Evolutionary conservation across 1,139 yeast genomes (phyloP).

Genomic region (Candida tetrigidarum): DNA sequence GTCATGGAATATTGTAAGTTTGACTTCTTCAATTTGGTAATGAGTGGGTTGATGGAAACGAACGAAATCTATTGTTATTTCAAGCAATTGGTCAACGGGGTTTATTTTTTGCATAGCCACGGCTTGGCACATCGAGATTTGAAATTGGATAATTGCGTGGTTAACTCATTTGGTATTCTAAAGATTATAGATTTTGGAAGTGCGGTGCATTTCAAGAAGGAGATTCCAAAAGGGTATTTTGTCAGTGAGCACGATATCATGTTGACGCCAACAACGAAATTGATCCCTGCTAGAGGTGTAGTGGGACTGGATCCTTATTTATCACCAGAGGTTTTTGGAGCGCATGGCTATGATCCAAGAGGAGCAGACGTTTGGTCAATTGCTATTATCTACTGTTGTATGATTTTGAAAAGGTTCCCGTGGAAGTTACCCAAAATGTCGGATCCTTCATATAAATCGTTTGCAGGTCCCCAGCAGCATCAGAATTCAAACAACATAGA

Average conservation of each 20-base stretch:
- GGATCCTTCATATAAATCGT: constrained; percentile 57
- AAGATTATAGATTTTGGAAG: constrained; percentile 81
- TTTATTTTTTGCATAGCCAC: constrained; percentile 60
- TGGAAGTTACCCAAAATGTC: constrained; percentile 73
- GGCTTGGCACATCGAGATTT: constrained; percentile 82
- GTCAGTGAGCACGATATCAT: constrained; percentile 28
- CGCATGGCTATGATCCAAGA: constrained; percentile 65
- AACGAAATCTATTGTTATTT: constrained; percentile 70
- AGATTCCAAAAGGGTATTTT: constrained; percentile 29
- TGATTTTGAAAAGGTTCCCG: constrained; percentile 73
- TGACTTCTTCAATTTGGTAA: constrained; percentile 77
- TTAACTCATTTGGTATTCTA: constrained; percentile 59
- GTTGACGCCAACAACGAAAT: constrained; percentile 26
- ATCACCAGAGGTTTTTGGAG: constrained; percentile 73
- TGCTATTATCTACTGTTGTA: constrained; percentile 77
- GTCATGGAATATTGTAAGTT: constrained; percentile 79
- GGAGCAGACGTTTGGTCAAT: constrained; percentile 79
- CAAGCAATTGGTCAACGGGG: constrained; percentile 67
- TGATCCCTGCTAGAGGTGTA: constrained; percentile 60
- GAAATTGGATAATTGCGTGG: constrained; percentile 80
- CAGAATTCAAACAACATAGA: constrained; percentile 4
- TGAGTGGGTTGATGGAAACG: constrained; percentile 67
- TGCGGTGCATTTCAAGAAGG: constrained; percentile 62
- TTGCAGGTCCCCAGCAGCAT: constrained; percentile 19
- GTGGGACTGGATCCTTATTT: constrained; percentile 84